Evolutionary conservation across 2,329 filamentous ascomycete genomes (phyloP).

Genomic region (Huntiella savannae): DNA sequence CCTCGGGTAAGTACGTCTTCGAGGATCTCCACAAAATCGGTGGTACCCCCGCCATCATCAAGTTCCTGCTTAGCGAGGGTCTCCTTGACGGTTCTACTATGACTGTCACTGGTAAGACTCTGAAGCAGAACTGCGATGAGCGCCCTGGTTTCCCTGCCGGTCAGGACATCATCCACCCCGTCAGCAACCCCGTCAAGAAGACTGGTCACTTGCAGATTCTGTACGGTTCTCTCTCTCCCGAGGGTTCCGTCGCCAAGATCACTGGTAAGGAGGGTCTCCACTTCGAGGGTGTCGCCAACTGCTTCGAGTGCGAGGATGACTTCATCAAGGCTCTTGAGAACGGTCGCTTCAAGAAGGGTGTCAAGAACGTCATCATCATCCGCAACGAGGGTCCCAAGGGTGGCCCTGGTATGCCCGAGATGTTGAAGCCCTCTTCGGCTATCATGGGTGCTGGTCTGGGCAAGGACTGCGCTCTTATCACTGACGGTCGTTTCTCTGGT

Average conservation of each 20-base stretch:
- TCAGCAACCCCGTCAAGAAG: constrained; percentile 54
- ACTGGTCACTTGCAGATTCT: constrained; percentile 82
- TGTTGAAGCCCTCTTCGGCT: constrained; percentile 69
- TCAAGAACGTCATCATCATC: constrained; percentile 74
- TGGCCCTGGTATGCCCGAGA: constrained; percentile 90
- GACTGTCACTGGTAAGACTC: constrained; percentile 68
- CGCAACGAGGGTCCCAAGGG: constrained; percentile 88
- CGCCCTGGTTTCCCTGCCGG: constrained; percentile 61
- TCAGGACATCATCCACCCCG: constrained; percentile 65
- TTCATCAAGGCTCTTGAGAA: constrained; percentile 61
- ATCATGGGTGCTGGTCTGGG: constrained; percentile 75
- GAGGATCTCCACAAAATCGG: constrained; percentile 74
- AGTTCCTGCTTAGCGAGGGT: constrained; percentile 58
- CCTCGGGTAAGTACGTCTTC: constrained; percentile 70
- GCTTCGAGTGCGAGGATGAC: constrained; percentile 71
- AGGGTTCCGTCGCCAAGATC: constrained; percentile 85
- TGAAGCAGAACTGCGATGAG: constrained; percentile 60
- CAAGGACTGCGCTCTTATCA: constrained; percentile 75
- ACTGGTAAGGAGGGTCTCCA: constrained; percentile 79
- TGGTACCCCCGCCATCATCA: constrained; percentile 70
- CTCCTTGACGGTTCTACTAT: constrained; percentile 60
- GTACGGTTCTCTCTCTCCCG: constrained; percentile 70
- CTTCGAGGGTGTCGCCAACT: constrained; percentile 63
- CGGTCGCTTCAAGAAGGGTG: constrained; percentile 30
- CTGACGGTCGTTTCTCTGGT: constrained; percentile 76